A percentile compares a stretch with the other conserved stretches of the same genome.
Conservation (phyloP, 441 rosid genomes). For the Gossypium trilobum region DNA sequence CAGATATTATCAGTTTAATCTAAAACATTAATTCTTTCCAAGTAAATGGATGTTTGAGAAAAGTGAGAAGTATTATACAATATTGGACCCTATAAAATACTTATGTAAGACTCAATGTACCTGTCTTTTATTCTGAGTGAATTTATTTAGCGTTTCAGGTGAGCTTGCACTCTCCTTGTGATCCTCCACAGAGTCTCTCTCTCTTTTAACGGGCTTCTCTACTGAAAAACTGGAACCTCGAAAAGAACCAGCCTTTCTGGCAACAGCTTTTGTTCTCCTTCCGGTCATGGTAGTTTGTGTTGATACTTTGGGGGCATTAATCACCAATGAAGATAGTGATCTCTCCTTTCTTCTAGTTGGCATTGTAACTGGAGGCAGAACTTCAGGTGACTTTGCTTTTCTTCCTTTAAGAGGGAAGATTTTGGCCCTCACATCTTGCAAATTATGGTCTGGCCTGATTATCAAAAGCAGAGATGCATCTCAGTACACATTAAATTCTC, state of each 20-base stretch:
- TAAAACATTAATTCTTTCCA: constrained; percentile 1
- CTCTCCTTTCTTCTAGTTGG: constrained; percentile 64
- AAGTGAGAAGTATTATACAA: neutral
- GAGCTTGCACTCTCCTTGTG: constrained; percentile 42
- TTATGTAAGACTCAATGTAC: constrained; percentile 23
- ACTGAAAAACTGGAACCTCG: constrained; percentile 34
- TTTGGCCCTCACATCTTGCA: constrained; percentile 60
- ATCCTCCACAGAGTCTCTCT: constrained; percentile 43
- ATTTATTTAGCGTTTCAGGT: constrained; percentile 38
- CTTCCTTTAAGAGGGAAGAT: constrained; percentile 44
- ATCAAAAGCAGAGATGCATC: constrained; percentile 10
- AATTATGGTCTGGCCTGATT: constrained; percentile 64
- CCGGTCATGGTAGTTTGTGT: constrained; percentile 43
- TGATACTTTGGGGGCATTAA: constrained; percentile 50
- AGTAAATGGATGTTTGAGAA: neutral
- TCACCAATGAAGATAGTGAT: constrained; percentile 63
- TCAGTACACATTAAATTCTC: constrained; percentile 11
- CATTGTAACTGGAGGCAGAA: constrained; percentile 33
- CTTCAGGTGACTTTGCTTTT: constrained; percentile 34
- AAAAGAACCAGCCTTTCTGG: constrained; percentile 34
- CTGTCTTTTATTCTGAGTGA: constrained; percentile 48
- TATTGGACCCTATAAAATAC: neutral
- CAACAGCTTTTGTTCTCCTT: constrained; percentile 42
- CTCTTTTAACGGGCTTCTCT: constrained; percentile 39
- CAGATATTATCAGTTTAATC: constrained; percentile 5